phyloP scores from a whole-genome alignment of 805 yeast species.

The Lipomyces kockii region DNA sequence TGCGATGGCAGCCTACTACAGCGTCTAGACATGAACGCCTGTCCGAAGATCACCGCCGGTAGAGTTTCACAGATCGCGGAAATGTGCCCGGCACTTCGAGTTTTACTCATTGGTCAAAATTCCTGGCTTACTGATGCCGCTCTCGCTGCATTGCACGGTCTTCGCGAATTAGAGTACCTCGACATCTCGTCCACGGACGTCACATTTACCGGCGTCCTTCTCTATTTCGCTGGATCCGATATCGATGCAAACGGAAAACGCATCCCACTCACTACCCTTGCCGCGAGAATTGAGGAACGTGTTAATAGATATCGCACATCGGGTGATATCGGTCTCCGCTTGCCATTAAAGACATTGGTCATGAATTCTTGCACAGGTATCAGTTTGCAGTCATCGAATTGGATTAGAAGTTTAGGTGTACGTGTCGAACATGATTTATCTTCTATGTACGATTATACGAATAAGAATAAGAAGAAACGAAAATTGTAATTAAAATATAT shows the following conservation, averaged over 20 bases:
- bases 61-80: background rate
- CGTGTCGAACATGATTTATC: conserved; percentile 17
- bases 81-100: conserved; percentile 12
- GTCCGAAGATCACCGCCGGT: conserved; percentile 12
- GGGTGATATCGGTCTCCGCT: background rate
- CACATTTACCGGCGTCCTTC: conserved; percentile 9
- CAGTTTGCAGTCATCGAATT: conserved; percentile 10
- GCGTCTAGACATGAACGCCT: conserved; percentile 8
- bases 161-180: conserved; percentile 13
- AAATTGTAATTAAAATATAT: background rate
- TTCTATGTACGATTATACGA: conserved; percentile 12
- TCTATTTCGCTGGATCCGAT: conserved; percentile 8
- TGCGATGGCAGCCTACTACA: conserved; percentile 11
- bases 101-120: conserved; percentile 15
- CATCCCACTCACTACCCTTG: background rate
- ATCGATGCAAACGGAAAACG: conserved; percentile 10
- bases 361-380: conserved; percentile 16
- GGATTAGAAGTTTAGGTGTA: conserved; percentile 21
- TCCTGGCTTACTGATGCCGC: conserved; percentile 13
- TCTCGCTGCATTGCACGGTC: conserved; percentile 2
- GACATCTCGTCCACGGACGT: conserved; percentile 16
- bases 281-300: background rate
- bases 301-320: background rate
- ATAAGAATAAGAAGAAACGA: background rate
- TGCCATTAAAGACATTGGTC: conserved; percentile 8